These are phyloP conservation scores for Fragaria nilgerrensis DNA, from an alignment of 306 rosid genomes.

Conservation along the genomic window DNA sequence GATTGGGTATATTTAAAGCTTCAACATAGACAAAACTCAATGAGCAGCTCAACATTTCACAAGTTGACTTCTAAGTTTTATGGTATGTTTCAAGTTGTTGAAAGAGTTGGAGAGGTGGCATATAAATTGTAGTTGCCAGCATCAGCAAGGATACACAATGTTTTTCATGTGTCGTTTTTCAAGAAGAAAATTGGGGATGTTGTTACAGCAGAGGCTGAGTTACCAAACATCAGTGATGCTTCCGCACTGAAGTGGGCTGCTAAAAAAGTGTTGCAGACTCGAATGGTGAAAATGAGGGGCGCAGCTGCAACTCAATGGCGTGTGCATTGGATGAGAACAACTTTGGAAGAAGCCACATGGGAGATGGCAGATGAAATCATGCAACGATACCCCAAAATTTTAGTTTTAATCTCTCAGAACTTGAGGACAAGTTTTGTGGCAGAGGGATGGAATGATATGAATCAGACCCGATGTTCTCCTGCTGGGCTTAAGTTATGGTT, in stretches of 20 bases:
- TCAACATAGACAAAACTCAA: no score
- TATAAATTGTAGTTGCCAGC: background rate
- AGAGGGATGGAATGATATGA: no score
- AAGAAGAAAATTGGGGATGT: background rate
- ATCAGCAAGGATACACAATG: background rate
- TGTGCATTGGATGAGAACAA: background rate
- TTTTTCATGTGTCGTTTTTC: background rate
- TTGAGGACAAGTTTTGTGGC: no score
- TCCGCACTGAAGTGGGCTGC: background rate
- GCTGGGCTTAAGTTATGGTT: no score
- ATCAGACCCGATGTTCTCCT: no score
- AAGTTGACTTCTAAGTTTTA: background rate
- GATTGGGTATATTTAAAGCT: no score
- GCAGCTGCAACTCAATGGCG: background rate
- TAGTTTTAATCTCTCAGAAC: background rate
- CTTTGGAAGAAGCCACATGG: background rate
- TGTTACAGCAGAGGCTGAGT: fast-evolving
- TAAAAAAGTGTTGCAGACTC: no score
- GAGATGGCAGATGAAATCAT: background rate
- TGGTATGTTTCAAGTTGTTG: background rate
- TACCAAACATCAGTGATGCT: background rate
- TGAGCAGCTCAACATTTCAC: no score
- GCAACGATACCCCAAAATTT: background rate
- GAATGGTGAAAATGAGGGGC: no score
- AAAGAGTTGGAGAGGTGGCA: background rate